These are phyloP conservation scores for Mycena alexandri DNA, from an alignment of 768 basidiomycete species.

Conservation along the genomic window DNA sequence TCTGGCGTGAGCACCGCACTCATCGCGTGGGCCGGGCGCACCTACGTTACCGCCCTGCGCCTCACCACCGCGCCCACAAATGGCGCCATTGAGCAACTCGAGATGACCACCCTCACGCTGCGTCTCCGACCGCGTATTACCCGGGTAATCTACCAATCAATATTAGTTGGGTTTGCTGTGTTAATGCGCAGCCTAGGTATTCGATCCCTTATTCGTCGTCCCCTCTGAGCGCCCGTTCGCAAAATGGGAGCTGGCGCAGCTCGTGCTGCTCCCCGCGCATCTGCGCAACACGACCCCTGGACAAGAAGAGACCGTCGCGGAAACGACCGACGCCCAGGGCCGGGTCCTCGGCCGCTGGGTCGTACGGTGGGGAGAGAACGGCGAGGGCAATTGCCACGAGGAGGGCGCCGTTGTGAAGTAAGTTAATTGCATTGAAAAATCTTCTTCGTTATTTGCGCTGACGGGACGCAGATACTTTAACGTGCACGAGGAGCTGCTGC, in stretches of 20 bases:
- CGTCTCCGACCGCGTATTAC: conserved; percentile 72
- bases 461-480: conserved; percentile 55
- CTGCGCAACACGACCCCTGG: conserved; percentile 55
- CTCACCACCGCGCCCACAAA: conserved; percentile 59
- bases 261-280: conserved; percentile 62
- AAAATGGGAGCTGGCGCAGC: conserved; percentile 81
- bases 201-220: conserved; percentile 79
- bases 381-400: conserved; percentile 71
- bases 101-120: conserved; percentile 78
- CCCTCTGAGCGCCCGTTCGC: conserved; percentile 79
- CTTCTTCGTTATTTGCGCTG: conserved; percentile 4
- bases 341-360: conserved; percentile 81
- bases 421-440: conserved; percentile 44
- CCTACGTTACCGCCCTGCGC: conserved; percentile 79
- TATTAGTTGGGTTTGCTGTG: no score
- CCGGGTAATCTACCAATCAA: conserved; percentile 54
- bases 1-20: conserved; percentile 81
- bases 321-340: conserved; percentile 72
- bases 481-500: conserved; percentile 61
- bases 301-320: conserved; percentile 83
- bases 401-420: conserved; percentile 79
- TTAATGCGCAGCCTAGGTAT: conserved; percentile 55
- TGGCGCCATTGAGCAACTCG: conserved; percentile 65
- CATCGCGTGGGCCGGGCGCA: conserved; percentile 77
- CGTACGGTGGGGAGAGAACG: conserved; percentile 78